These are phyloP conservation scores for Solanum ahanhuiri DNA, from an alignment of 257 asterid genomes.

Conservation along the genomic window DNA sequence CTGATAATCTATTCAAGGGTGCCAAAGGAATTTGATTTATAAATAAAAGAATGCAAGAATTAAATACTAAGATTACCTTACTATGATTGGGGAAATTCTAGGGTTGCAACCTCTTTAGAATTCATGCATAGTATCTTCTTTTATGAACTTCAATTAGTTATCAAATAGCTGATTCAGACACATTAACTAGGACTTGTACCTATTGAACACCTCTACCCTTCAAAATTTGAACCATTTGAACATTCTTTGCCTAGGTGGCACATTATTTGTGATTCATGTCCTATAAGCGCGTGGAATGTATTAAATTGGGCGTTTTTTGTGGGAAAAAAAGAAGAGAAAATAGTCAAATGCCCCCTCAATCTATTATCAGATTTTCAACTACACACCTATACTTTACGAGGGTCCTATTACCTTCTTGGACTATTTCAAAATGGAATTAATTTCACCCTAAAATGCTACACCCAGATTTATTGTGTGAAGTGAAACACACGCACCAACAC, in stretches of 20 bases:
- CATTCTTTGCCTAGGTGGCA: neutral
- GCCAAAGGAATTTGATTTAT: too few relatives aligned
- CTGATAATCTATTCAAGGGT: neutral
- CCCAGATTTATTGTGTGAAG: neutral
- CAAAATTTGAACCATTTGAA: neutral
- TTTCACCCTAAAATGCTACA: neutral
- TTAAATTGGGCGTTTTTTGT: neutral
- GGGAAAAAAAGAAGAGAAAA: neutral
- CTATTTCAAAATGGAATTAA: neutral
- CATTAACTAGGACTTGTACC: neutral
- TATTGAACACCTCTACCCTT: neutral
- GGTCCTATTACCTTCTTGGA: neutral
- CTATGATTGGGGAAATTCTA: too few relatives aligned
- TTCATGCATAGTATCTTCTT: neutral
- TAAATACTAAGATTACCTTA: neutral
- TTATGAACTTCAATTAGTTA: too few relatives aligned
- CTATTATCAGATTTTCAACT: too few relatives aligned
- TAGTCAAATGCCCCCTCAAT: too few relatives aligned
- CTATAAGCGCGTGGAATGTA: neutral
- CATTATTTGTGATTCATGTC: neutral
- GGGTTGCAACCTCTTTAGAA: neutral
- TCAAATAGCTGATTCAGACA: too few relatives aligned
- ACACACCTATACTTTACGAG: too few relatives aligned
- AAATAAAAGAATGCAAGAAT: neutral
- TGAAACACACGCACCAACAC: neutral